These are phyloP conservation scores for Corrigiola litoralis DNA, from an alignment of 179 eudicot species.

Conservation along the genomic window DNA sequence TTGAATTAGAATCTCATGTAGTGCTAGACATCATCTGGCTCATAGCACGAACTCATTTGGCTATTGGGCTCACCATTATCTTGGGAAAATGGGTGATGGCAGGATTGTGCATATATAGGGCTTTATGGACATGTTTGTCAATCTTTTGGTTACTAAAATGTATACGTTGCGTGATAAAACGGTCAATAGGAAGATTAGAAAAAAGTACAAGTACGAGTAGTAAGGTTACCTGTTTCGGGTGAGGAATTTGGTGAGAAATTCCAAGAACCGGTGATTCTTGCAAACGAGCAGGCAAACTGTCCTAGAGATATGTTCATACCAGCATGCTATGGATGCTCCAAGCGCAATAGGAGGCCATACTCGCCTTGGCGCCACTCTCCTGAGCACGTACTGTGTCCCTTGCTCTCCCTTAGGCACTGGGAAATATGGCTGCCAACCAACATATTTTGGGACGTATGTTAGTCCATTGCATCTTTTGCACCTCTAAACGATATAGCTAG, in stretches of 20 bases:
- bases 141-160: constrained; percentile 1
- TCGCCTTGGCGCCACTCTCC: constrained; percentile 73
- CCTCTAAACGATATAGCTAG: not conserved
- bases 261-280: constrained; percentile 79
- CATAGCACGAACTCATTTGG: too few species aligned
- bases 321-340: constrained; percentile 78
- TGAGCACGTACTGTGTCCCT: constrained; percentile 74
- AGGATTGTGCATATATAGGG: too few species aligned
- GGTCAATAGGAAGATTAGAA: constrained; percentile 11
- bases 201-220: not conserved
- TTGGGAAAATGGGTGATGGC: too few species aligned
- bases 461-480: not conserved
- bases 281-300: constrained; percentile 69
- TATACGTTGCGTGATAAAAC: not conserved
- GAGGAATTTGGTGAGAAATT: constrained; percentile 61
- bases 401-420: constrained; percentile 79
- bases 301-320: constrained; percentile 92
- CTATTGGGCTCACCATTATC: too few species aligned
- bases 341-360: constrained; percentile 78
- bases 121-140: not conserved
- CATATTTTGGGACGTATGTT: not conserved
- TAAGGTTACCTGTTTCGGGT: constrained; percentile 70
- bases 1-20: too few species aligned
- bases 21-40: too few species aligned
- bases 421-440: constrained; percentile 71